A percentile compares a stretch with the other conserved stretches of the same genome.
Conservation (phyloP, 2,329 filamentous ascomycete genomes). For the Nemania sp. region DNA sequence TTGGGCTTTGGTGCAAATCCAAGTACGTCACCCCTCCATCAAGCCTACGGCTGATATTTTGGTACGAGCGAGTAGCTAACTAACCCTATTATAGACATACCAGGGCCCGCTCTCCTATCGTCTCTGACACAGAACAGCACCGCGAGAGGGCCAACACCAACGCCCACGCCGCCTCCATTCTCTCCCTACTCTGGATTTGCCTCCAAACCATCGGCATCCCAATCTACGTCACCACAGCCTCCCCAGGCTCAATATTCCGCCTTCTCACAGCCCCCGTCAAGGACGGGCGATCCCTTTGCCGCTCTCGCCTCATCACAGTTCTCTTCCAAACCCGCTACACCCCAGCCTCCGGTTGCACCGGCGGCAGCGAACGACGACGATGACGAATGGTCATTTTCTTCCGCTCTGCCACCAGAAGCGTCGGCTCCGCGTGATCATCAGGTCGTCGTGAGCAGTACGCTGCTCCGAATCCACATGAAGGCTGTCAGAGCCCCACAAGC, state of each 20-base stretch:
- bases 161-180: slow-evolving; percentile 51
- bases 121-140: slow-evolving; percentile 64
- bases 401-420: slow-evolving; percentile 69
- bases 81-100: slow-evolving; percentile 55
- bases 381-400: slow-evolving; percentile 94
- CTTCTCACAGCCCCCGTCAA: slow-evolving; percentile 49
- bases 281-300: slow-evolving; percentile 56
- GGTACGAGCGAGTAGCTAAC: slow-evolving; percentile 19
- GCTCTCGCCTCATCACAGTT: slow-evolving; percentile 49
- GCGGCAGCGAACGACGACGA: slow-evolving; percentile 63
- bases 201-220: slow-evolving; percentile 53
- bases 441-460: slow-evolving; percentile 70
- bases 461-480: slow-evolving; percentile 72
- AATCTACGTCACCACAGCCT: slow-evolving; percentile 58
- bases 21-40: slow-evolving; percentile 52
- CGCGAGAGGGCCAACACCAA: slow-evolving; percentile 50
- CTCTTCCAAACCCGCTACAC: slow-evolving; percentile 43
- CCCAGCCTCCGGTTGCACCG: slow-evolving; percentile 36
- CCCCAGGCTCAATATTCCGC: slow-evolving; percentile 50
- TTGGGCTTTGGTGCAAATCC: slow-evolving; percentile 75
- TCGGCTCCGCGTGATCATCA: slow-evolving; percentile 61
- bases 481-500: slow-evolving; percentile 62
- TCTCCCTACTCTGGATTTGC: slow-evolving; percentile 60
- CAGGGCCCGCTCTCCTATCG: slow-evolving; percentile 66
- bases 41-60: neutral